Base-by-base conservation (phyloP, 345 rosid species). In the Sisymbrium irio region DNA sequence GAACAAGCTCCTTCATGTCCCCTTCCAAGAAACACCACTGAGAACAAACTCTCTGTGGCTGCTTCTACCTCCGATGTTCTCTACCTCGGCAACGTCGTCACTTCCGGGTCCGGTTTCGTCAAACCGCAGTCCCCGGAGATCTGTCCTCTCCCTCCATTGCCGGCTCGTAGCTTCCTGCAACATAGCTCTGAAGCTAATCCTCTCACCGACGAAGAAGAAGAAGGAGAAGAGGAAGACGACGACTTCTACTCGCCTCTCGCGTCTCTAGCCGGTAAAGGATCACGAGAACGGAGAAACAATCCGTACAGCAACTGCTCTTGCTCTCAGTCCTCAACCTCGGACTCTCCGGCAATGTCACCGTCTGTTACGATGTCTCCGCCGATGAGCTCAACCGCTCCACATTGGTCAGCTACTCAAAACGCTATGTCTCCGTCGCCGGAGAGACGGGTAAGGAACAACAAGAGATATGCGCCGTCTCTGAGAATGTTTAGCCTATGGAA, bases 241-340 rank as follows among this genome's bases (percentile, higher is more conserved):
- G 94, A 85, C 83, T 96, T 92, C 65, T 96, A 89, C 80, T 96
- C 99, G 3, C 99, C 98, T 50, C 83, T 93, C 65, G 89, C 83
- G 12, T 92, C 98, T 32, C 62, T 41, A 46, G 89, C 84, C 27
- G 81, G 85, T n/a, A 84, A 81, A 84, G 91, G 76, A 83, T 74
- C 40, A 87, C 93, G 22, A 49, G 39, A 17, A 12, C 62, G 1
- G 59, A 69, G 79, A 66, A 85, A 63, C 39, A 81, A 74, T 10
- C 86, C 73, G 19, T 84, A 88, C 53, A 88, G 86, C 65, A 72
- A 80, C 14, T 77, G 78, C 12, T 88, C 93, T 9, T 64, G 75
- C 67, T 83, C 89, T 55, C 30, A 14, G 11, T 86, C 90, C 54
- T 88, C 97, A 5, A 65, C 78, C 53, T 87, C 96, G 1, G 81